Evolutionary conservation across 176 grass and related monocot genomes (phyloP).

Genomic region (Oryza punctata): DNA sequence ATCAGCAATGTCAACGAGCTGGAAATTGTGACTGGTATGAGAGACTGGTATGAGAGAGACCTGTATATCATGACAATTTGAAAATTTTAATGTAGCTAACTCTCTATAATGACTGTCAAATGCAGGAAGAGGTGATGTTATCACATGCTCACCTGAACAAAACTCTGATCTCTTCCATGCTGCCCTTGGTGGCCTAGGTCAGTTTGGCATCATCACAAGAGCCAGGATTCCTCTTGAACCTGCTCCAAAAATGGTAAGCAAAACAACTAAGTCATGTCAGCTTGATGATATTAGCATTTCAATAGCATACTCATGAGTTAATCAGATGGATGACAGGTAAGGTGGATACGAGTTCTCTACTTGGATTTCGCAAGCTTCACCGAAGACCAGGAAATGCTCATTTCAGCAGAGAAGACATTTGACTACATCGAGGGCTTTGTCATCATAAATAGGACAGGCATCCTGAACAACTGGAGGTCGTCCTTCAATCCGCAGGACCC

Average conservation of each 20-base stretch:
- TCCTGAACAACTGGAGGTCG: conserved; percentile 81
- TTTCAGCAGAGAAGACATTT: conserved; percentile 63
- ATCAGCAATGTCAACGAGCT: conserved; percentile 81
- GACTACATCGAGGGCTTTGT: conserved; percentile 95
- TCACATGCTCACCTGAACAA: conserved; percentile 62
- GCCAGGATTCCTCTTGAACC: conserved; percentile 78
- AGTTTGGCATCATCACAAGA: conserved; percentile 89
- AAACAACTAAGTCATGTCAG: conserved; percentile 11
- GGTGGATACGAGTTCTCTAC: conserved; percentile 90
- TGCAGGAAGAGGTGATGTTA: conserved; percentile 69
- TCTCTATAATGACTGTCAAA: conserved; percentile 25
- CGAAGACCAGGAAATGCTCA: conserved; percentile 88
- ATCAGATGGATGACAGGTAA: conserved; percentile 57
- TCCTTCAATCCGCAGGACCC: conserved; percentile 75
- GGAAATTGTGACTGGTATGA: conserved; percentile 80
- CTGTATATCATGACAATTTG: conserved; percentile 21
- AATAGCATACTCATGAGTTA: conserved; percentile 1
- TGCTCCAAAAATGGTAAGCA: conserved; percentile 54
- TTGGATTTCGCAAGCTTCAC: conserved; percentile 69
- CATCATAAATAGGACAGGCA: conserved; percentile 71
- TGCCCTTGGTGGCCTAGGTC: conserved; percentile 78
- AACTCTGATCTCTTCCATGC: conserved; percentile 82
- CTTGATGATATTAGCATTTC: conserved; percentile 22
- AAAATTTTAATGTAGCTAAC: conserved; percentile 15
- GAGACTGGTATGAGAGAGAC: conserved; percentile 47